Conservation (phyloP, 23 red algal genomes). For the Gracilaria domingensis region DNA sequence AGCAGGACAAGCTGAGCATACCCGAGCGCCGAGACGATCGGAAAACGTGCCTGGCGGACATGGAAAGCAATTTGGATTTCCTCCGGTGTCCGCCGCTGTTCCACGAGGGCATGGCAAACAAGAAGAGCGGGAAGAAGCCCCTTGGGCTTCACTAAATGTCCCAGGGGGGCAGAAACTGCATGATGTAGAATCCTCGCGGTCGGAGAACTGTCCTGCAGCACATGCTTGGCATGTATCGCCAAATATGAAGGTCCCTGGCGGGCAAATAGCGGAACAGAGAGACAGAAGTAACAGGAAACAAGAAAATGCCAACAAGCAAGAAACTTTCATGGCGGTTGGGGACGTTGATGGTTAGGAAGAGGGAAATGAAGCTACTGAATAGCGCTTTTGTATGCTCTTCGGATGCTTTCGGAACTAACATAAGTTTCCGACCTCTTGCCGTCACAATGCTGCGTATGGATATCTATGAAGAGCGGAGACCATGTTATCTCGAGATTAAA, state of each 20-base stretch:
- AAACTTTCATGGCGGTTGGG: background rate
- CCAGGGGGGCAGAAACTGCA: constrained; percentile 46
- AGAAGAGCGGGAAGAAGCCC: background rate
- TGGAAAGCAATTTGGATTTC: constrained; percentile 8
- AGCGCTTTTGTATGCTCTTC: background rate
- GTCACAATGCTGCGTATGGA: too few species aligned
- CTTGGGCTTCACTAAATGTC: constrained; percentile 17
- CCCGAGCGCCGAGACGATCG: background rate
- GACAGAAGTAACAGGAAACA: background rate
- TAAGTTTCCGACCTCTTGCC: too few species aligned
- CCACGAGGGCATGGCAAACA: constrained; percentile 23
- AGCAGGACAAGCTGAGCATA: constrained; percentile 9
- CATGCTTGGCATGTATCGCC: background rate
- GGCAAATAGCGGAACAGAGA: background rate
- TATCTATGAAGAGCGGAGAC: too few species aligned
- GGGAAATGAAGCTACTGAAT: background rate
- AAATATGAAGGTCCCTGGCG: background rate
- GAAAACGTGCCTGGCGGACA: background rate
- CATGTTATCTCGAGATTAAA: too few species aligned
- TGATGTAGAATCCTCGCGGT: background rate
- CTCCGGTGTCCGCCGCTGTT: background rate
- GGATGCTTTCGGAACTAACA: too few species aligned
- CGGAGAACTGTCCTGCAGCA: constrained; percentile 4
- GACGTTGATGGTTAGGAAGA: background rate
- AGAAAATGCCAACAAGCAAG: background rate